phyloP scores from a whole-genome alignment of 2,329 filamentous ascomycete species.

The Camillea tinctor region DNA sequence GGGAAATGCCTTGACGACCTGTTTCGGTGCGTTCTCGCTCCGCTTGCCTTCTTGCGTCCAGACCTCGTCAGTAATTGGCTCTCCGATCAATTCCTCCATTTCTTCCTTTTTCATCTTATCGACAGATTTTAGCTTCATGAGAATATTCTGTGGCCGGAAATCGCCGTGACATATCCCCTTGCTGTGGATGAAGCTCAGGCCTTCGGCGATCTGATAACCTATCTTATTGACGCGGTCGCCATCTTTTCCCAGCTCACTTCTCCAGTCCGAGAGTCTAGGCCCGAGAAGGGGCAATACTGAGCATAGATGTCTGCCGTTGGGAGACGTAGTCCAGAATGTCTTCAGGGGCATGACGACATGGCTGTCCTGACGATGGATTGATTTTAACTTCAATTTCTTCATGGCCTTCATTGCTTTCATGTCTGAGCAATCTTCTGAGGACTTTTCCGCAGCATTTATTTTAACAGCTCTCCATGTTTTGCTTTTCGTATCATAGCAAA shows the following conservation, averaged over 20 bases:
- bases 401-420: background rate
- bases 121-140: slow-evolving; percentile 1
- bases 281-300: background rate
- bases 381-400: background rate
- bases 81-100: background rate
- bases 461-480: slow-evolving; percentile 4
- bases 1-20: background rate
- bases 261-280: background rate
- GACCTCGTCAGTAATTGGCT: background rate
- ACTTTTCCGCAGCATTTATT: background rate
- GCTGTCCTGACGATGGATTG: background rate
- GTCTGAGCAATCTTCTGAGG: background rate
- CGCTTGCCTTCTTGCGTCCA: background rate
- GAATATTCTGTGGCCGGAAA: slow-evolving; percentile 3
- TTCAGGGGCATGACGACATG: background rate
- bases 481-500: slow-evolving; percentile 1
- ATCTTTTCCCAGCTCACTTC: background rate
- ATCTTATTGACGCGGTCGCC: background rate
- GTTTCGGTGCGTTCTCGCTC: background rate
- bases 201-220: background rate
- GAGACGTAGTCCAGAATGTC: background rate
- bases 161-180: slow-evolving; percentile 7
- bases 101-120: slow-evolving; percentile 1
- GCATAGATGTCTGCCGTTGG: slow-evolving; percentile 9
- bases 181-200: background rate